Evolutionary conservation across 2,329 filamentous ascomycete species (phyloP).

Genomic region (Trichoderma harzianum): DNA sequence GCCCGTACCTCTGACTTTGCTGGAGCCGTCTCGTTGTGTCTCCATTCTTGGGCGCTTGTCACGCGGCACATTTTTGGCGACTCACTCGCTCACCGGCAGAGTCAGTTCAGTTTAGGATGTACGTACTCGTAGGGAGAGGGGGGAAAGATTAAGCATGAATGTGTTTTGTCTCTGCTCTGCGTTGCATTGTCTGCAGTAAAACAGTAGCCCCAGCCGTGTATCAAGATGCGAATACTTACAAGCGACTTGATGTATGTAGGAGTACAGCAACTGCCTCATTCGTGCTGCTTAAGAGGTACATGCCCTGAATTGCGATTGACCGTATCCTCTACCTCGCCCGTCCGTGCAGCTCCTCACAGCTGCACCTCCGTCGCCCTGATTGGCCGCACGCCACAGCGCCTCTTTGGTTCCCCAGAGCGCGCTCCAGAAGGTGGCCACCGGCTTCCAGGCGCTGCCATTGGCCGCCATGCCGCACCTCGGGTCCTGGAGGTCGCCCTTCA

Average conservation of each 20-base stretch:
- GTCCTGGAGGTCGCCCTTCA: not conserved
- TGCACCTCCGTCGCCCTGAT: not conserved
- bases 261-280: not conserved
- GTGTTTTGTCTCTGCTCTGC: not conserved
- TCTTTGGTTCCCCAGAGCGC: not conserved
- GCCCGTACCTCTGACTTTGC: not conserved
- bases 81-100: not conserved
- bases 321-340: not conserved
- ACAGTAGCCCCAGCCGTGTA: not conserved
- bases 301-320: not conserved
- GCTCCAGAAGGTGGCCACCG: not conserved
- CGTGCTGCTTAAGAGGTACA: not conserved
- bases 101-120: not conserved
- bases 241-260: too few species aligned
- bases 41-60: not conserved
- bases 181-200: not conserved
- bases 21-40: not conserved
- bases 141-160: not conserved
- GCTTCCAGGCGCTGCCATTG: not conserved
- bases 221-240: not conserved
- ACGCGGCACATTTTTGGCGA: not conserved
- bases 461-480: slow-evolving; percentile 2
- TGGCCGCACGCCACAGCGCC: slow-evolving; percentile 10
- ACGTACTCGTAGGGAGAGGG: not conserved
- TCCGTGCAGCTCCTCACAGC: not conserved